Conservation (phyloP, 140 eudicot genomes). For the Senecio squalidus region DNA sequence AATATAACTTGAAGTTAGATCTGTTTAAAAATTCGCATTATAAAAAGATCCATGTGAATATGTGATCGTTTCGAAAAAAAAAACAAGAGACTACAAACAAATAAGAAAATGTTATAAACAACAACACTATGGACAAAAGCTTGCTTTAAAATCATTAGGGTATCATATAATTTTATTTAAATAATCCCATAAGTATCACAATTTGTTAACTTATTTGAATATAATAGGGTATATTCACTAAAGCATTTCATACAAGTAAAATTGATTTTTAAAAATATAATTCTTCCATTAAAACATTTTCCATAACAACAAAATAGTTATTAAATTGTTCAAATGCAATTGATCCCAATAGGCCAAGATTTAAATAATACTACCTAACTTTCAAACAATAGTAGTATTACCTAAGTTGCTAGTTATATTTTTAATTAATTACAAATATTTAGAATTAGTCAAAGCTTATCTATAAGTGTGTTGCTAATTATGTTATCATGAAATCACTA, state of each 20-base stretch:
- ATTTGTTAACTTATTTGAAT: not conserved
- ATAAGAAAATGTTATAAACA: no score
- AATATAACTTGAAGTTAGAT: no score
- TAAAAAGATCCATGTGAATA: no score
- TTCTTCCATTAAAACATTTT: not conserved
- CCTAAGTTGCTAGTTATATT: no score
- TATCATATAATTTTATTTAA: not conserved
- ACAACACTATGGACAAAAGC: slow-evolving; percentile 25
- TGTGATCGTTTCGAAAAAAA: no score
- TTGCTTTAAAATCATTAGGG: not conserved
- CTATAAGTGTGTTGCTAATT: no score
- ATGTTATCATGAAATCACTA: no score
- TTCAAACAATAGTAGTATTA: no score
- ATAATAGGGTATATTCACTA: not conserved
- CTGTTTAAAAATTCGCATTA: no score
- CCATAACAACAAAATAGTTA: slow-evolving; percentile 17
- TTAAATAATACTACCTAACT: not conserved
- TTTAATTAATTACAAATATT: no score
- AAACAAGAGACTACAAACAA: no score
- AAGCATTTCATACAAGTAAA: not conserved
- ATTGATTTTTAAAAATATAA: slow-evolving; percentile 3
- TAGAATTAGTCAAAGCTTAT: no score
- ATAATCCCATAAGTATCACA: not conserved
- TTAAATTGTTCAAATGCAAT: slow-evolving; percentile 11
- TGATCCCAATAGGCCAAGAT: slow-evolving; percentile 8